Conservation (phyloP, 441 rosid species). For the Dalechampia spathulata region DNA sequence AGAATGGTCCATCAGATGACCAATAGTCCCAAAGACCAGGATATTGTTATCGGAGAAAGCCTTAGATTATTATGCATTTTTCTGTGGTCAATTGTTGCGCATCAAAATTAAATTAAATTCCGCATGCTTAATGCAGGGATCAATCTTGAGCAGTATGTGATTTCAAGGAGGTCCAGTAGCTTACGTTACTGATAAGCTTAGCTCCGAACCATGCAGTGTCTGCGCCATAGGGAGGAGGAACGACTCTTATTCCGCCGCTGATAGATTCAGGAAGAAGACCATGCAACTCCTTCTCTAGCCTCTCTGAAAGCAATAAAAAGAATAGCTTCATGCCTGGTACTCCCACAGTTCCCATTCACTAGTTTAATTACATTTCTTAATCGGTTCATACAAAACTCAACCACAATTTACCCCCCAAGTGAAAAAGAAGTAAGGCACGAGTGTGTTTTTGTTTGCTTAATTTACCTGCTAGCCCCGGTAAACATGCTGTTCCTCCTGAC, state of each 20-base stretch:
- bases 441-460: background rate
- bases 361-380: background rate
- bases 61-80: too few species aligned
- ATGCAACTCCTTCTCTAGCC: constrained; percentile 73
- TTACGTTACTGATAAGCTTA: constrained; percentile 77
- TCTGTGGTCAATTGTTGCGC: background rate
- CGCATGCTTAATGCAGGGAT: background rate
- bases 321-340: too few species aligned
- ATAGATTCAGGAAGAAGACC: constrained; percentile 46
- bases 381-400: background rate
- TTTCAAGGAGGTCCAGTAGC: constrained; percentile 16
- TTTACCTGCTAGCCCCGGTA: constrained; percentile 83
- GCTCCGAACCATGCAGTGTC: constrained; percentile 91
- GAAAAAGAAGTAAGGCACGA: too few species aligned
- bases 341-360: background rate
- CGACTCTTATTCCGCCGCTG: constrained; percentile 50
- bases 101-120: background rate
- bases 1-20: background rate
- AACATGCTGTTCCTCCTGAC: constrained; percentile 73
- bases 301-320: constrained; percentile 37
- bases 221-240: constrained; percentile 59
- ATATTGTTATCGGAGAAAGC: background rate
- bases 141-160: background rate
- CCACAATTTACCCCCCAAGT: background rate
- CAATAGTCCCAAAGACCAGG: background rate